phyloP scores from a whole-genome alignment of 768 basidiomycete genomes.

The Tricholoma furcatifolium region DNA sequence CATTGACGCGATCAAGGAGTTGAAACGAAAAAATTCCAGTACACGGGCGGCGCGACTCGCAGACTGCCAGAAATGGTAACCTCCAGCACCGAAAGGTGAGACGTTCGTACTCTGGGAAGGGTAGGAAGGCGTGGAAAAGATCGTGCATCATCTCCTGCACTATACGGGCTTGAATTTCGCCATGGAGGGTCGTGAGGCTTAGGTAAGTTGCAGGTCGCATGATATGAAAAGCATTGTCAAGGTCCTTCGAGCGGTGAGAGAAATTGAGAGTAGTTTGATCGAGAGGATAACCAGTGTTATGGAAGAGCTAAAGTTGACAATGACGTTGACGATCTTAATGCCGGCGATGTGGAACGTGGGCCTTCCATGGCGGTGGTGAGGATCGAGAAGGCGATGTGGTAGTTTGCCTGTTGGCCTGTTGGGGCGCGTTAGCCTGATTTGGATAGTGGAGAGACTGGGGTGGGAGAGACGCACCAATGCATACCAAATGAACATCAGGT shows the following conservation, averaged over 20 bases:
- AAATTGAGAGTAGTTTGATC: constrained; percentile 91
- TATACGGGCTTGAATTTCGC: constrained; percentile 81
- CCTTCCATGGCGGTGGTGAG: too few relatives aligned
- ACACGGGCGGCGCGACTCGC: constrained; percentile 77
- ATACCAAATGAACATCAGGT: too few relatives aligned
- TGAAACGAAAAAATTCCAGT: constrained; percentile 87
- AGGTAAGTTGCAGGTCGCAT: constrained; percentile 84
- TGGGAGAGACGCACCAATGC: too few relatives aligned
- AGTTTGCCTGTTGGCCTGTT: too few relatives aligned
- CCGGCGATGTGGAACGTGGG: too few relatives aligned
- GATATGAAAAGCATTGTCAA: constrained; percentile 88
- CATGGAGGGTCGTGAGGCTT: constrained; percentile 64
- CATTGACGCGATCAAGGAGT: constrained; percentile 71
- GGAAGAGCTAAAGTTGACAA: constrained; percentile 57
- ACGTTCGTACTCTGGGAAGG: constrained; percentile 76
- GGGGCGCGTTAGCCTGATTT: too few relatives aligned
- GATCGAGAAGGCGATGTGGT: too few relatives aligned
- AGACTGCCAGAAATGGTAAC: constrained; percentile 84
- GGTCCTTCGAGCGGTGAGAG: constrained; percentile 90
- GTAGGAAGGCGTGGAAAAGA: constrained; percentile 79
- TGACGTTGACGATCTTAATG: too few relatives aligned
- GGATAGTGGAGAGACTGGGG: too few relatives aligned
- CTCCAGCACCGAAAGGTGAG: constrained; percentile 84
- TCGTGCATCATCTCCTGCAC: constrained; percentile 90
- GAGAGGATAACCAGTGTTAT: constrained; percentile 82